Conservation (phyloP, 2,329 filamentous ascomycete genomes). For the Colletotrichum limetticola region DNA sequence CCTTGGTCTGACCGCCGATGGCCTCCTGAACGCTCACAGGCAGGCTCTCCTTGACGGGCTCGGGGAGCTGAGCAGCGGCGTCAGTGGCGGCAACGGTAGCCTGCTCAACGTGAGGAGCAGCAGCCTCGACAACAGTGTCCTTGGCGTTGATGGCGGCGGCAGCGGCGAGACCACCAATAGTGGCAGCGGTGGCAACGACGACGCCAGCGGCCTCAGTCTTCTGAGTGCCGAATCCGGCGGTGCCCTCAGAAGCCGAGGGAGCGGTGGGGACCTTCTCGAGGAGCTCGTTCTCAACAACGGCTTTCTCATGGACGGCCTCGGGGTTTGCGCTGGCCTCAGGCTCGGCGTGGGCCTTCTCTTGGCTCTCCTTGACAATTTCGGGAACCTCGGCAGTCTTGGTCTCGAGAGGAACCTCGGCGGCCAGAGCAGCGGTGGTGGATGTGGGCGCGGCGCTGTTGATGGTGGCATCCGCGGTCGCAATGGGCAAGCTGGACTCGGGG, state of each 20-base stretch:
- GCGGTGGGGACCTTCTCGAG: constrained; percentile 73
- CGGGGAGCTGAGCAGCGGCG: constrained; percentile 60
- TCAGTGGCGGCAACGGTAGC: constrained; percentile 50
- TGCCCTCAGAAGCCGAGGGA: constrained; percentile 67
- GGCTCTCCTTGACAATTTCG: constrained; percentile 76
- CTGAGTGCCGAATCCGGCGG: constrained; percentile 61
- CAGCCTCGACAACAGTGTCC: constrained; percentile 44
- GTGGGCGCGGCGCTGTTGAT: constrained; percentile 64
- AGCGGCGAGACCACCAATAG: constrained; percentile 50
- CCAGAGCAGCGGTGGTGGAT: constrained; percentile 76
- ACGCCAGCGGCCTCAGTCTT: constrained; percentile 61
- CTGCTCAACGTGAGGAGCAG: constrained; percentile 49
- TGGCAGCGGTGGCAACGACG: constrained; percentile 47
- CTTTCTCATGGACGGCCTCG: constrained; percentile 77
- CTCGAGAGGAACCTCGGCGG: constrained; percentile 75
- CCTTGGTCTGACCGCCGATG: constrained; percentile 55
- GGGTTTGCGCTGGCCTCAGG: constrained; percentile 77
- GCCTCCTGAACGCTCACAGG: constrained; percentile 61
- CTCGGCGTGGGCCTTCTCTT: constrained; percentile 70
- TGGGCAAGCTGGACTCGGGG: constrained; percentile 84
- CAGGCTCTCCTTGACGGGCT: constrained; percentile 62
- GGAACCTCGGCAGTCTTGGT: constrained; percentile 63
- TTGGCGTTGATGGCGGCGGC: constrained; percentile 46
- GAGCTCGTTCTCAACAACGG: constrained; percentile 76
- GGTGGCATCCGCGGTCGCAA: constrained; percentile 56